phyloP scores from a whole-genome alignment of 371 early-diverging fungal genomes.

The Funneliformis caledonium region DNA sequence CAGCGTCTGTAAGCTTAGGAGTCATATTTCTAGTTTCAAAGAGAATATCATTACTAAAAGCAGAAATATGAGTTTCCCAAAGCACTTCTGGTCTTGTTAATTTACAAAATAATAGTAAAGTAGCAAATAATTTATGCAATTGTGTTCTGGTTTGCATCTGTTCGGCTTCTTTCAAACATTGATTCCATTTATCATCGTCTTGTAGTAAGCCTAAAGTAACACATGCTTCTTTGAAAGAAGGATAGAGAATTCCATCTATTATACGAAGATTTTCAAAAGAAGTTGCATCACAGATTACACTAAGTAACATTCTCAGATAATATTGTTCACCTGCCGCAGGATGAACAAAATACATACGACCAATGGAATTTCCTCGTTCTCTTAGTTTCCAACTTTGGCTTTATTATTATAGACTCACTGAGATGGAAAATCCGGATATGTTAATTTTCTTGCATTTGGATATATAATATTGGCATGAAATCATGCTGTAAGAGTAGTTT shows the following conservation, averaged over 20 bases:
- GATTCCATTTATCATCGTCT: conserved; percentile 34
- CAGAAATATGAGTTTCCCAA: not conserved
- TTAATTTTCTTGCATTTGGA: conserved; percentile 32
- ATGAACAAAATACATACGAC: conserved; percentile 41
- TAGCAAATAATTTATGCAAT: not conserved
- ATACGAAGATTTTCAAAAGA: conserved; percentile 22
- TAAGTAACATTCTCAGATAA: conserved; percentile 36
- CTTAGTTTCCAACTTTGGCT: conserved; percentile 1
- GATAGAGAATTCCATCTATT: not conserved
- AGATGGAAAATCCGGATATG: conserved; percentile 40
- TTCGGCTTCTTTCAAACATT: conserved; percentile 7
- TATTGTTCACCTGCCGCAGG: conserved; percentile 26
- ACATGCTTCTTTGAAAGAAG: conserved; percentile 27
- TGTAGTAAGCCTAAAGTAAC: conserved; percentile 24
- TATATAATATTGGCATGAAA: conserved; percentile 39
- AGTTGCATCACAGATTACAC: conserved; percentile 35
- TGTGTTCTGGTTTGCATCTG: not conserved
- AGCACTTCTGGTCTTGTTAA: not conserved
- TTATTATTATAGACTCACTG: conserved; percentile 33
- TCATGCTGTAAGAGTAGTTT: conserved; percentile 44
- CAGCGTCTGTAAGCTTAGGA: not conserved
- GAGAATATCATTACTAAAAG: not conserved
- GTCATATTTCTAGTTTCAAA: not conserved
- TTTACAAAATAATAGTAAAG: not conserved
- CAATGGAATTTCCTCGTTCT: conserved; percentile 15